Base-by-base conservation (phyloP, 768 basidiomycete species). In the Mycena metata region DNA sequence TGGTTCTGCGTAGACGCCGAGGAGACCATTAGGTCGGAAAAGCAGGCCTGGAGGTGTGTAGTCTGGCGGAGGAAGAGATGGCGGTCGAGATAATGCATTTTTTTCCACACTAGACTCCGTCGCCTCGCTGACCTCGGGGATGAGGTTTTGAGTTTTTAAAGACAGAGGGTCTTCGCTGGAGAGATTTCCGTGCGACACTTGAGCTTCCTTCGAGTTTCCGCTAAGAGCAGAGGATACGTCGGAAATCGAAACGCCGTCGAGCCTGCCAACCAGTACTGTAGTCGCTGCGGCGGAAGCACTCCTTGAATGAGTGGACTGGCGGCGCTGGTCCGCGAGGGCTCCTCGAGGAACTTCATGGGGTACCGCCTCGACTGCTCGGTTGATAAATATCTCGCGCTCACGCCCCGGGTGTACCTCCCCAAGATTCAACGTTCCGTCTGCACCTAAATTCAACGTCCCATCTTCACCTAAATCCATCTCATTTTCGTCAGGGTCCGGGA, bases 1-100 rank as follows among this genome's bases (percentile, higher is more conserved):
- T 1, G 36, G 17, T 23, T 49, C 52, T 9, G 54, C 17, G 6
- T 47, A 21, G 2, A 41, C 24, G 6, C 13, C 16, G 1, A 54
- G 57, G 30, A 24, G 49, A 12, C 49, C 57, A 49, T 66, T 59
- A 5, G 49, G 49, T n/a, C 42, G 64, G n/a, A 45, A 26, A 51
- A 35, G 50, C n/a, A 33, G 21, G 7, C 26, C 49, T 21, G 59
- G 45, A 58, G 57, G 21, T n/a, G 30, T 30, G n/a, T 43, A 15
- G 21, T 9, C 33, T 15, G 15, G 23, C 10, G 21, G 23, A 26
- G 36, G 51, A 11, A 33, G n/a, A 24, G 15, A n/a, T 11, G 36
- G 52, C 11, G 58, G 8, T 12, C 17, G 13, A 17, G 13, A 5
- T 43, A 21, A 6, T 17, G 43, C 11, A 26, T 11, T 30, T 46